These are phyloP conservation scores for Leccinum arenicola DNA, from an alignment of 768 basidiomycete genomes.

Conservation along the genomic window DNA sequence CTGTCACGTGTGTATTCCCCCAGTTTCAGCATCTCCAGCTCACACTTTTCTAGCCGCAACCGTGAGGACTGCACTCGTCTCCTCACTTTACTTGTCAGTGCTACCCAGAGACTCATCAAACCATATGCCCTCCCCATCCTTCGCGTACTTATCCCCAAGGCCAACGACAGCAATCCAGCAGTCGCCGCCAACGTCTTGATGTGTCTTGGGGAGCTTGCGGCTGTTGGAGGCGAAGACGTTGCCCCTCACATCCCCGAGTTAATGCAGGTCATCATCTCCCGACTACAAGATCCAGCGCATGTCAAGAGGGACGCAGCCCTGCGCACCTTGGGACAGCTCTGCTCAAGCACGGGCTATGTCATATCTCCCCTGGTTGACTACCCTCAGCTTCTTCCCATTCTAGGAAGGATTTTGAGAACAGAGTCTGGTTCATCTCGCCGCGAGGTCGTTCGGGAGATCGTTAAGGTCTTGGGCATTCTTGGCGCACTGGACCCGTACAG, in stretches of 20 bases:
- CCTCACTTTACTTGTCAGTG: constrained; percentile 84
- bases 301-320: constrained; percentile 93
- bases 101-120: constrained; percentile 91
- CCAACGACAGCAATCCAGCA: constrained; percentile 77
- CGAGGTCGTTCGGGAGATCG: constrained; percentile 91
- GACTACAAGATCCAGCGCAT: constrained; percentile 85
- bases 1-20: constrained; percentile 62
- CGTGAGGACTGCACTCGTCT: constrained; percentile 92
- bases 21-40: not conserved
- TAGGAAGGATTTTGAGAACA: constrained; percentile 81
- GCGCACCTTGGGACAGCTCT: constrained; percentile 91
- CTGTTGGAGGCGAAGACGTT: constrained; percentile 92
- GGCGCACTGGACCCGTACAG: constrained; percentile 96
- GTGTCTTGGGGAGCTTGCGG: constrained; percentile 91
- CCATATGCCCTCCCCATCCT: constrained; percentile 95
- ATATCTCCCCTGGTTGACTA: constrained; percentile 88
- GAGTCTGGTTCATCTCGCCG: constrained; percentile 74
- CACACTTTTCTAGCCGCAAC: constrained; percentile 53
- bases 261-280: constrained; percentile 86
- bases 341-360: constrained; percentile 94
- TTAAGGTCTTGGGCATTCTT: constrained; percentile 92
- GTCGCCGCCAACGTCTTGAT: constrained; percentile 92
- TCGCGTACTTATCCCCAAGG: constrained; percentile 87
- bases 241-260: constrained; percentile 78
- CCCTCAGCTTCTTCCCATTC: constrained; percentile 82